Evolutionary conservation across 2,329 filamentous ascomycete genomes (phyloP).

Genomic region (Calonectria fujianensis): DNA sequence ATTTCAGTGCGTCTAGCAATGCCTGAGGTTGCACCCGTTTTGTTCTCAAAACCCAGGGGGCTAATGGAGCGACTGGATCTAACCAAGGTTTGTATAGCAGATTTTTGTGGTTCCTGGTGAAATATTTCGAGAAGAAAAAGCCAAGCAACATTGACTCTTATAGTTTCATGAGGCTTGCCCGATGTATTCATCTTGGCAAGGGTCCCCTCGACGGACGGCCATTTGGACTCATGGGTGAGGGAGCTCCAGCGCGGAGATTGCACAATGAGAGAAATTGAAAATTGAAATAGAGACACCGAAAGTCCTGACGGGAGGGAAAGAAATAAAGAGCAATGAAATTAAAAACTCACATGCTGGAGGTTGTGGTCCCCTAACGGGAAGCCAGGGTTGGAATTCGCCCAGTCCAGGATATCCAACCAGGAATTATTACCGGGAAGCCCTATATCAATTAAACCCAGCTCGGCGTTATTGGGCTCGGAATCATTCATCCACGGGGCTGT

Average conservation of each 20-base stretch:
- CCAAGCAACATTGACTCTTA: neutral
- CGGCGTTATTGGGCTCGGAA: neutral
- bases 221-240: neutral
- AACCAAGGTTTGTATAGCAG: neutral
- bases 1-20: too few species aligned
- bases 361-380: neutral
- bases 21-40: too few species aligned
- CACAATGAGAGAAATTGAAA: too few species aligned
- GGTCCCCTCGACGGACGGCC: neutral
- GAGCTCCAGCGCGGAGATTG: neutral
- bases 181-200: neutral
- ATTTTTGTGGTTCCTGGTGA: neutral
- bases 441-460: neutral
- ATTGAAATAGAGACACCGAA: neutral
- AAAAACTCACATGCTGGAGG: slow-evolving; percentile 8
- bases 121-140: neutral
- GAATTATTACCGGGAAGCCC: neutral
- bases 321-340: neutral
- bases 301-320: too few species aligned
- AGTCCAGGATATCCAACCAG: neutral
- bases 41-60: too few species aligned
- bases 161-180: neutral
- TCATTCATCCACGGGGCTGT: neutral
- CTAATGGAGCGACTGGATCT: neutral
- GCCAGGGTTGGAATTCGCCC: neutral